Evolutionary conservation across 2,329 filamentous ascomycete genomes (phyloP).

Genomic region (Paracoccidioides brasiliensis): DNA sequence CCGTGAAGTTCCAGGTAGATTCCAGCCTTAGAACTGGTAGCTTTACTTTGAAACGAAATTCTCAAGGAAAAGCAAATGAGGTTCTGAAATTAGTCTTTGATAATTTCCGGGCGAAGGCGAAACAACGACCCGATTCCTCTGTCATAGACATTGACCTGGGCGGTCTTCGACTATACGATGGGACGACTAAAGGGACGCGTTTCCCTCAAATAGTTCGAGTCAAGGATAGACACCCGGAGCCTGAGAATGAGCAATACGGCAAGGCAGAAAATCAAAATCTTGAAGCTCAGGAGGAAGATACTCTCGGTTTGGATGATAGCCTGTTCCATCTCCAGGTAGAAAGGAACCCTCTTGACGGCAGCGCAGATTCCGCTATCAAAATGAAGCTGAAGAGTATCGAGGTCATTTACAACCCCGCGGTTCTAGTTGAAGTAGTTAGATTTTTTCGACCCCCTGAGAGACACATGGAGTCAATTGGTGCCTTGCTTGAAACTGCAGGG

Average conservation of each 20-base stretch:
- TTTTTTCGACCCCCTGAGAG: constrained; percentile 95
- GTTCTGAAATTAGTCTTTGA: constrained; percentile 89
- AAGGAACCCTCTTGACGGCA: constrained; percentile 84
- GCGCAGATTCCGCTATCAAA: constrained; percentile 79
- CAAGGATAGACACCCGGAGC: constrained; percentile 61
- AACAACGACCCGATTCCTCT: constrained; percentile 83
- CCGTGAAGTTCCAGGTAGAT: constrained; percentile 84
- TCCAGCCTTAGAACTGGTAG: constrained; percentile 89
- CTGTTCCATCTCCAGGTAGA: constrained; percentile 92
- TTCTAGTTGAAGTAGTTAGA: constrained; percentile 76
- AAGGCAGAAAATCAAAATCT: constrained; percentile 30
- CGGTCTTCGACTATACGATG: constrained; percentile 87
- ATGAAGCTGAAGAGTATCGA: constrained; percentile 91
- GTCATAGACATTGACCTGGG: constrained; percentile 81
- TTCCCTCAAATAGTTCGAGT: constrained; percentile 93
- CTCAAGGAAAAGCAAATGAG: constrained; percentile 63
- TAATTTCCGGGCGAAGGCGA: constrained; percentile 76
- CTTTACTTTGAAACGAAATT: constrained; percentile 81
- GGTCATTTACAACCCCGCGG: constrained; percentile 92
- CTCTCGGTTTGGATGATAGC: constrained; percentile 48
- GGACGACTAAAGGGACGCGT: constrained; percentile 78
- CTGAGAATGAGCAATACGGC: constrained; percentile 36
- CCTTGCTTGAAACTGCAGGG: constrained; percentile 87
- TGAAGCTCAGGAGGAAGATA: constrained; percentile 29
- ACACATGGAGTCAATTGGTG: constrained; percentile 96